These are phyloP conservation scores for Quercus rubra DNA, from an alignment of 306 rosid genomes.

Conservation along the genomic window DNA sequence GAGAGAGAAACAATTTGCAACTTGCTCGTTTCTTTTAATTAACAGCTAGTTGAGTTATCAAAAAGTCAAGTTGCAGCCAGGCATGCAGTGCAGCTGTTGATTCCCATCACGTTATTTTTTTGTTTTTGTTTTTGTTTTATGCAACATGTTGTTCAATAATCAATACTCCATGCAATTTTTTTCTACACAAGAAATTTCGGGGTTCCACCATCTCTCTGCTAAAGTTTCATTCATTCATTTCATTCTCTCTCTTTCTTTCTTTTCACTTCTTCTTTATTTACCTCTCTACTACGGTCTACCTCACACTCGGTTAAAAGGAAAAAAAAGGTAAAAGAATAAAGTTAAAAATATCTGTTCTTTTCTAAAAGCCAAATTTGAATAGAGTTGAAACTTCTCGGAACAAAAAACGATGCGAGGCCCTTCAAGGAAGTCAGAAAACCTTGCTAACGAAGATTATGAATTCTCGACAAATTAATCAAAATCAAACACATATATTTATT, in stretches of 20 bases:
- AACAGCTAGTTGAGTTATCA: conserved; percentile 15
- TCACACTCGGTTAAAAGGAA: not conserved
- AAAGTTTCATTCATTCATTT: not conserved
- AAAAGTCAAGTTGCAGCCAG: conserved; percentile 24
- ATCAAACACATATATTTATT: too few species aligned
- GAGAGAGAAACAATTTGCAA: conserved; percentile 20
- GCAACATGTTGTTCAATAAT: not conserved
- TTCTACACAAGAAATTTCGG: not conserved
- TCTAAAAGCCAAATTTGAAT: too few species aligned
- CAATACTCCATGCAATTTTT: not conserved
- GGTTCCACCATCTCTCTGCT: too few species aligned
- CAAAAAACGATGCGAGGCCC: too few species aligned
- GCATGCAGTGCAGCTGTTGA: not conserved
- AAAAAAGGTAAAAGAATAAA: too few species aligned
- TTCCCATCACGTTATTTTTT: conserved; percentile 25
- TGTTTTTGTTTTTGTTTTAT: not conserved
- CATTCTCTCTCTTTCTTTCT: not conserved
- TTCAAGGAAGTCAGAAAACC: too few species aligned
- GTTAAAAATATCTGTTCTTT: too few species aligned
- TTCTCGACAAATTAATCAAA: too few species aligned
- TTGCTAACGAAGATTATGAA: too few species aligned
- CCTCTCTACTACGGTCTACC: too few species aligned
- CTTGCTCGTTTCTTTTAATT: conserved; percentile 30
- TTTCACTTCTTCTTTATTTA: not conserved
- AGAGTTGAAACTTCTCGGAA: too few species aligned